phyloP scores from a whole-genome alignment of 768 basidiomycete genomes.

The Termitomyces sp. region DNA sequence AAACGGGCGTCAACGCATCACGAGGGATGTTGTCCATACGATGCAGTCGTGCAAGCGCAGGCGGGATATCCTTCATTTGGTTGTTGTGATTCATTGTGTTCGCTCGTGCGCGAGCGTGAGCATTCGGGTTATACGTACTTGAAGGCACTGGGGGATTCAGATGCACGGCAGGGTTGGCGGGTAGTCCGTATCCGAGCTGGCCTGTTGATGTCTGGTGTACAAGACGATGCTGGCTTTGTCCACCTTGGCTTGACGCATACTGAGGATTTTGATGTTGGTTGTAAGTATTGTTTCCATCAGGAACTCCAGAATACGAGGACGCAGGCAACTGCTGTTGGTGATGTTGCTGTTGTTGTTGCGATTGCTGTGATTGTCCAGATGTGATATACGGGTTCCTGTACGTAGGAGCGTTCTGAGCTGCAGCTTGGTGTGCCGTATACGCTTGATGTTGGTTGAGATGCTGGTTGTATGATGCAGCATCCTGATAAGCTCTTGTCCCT shows the following conservation, averaged over 20 bases:
- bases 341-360: slow-evolving; percentile 33
- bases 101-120: slow-evolving; percentile 70
- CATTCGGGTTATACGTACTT: slow-evolving; percentile 64
- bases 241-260: slow-evolving; percentile 33
- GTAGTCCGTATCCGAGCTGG: slow-evolving; percentile 31
- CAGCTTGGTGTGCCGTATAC: slow-evolving; percentile 82
- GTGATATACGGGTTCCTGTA: slow-evolving; percentile 83
- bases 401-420: slow-evolving; percentile 66
- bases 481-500: slow-evolving; percentile 81
- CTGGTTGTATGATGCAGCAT: slow-evolving; percentile 92
- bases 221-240: slow-evolving; percentile 35
- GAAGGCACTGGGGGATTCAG: slow-evolving; percentile 55
- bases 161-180: slow-evolving; percentile 30
- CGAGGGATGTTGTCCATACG: slow-evolving; percentile 89
- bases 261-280: slow-evolving; percentile 31
- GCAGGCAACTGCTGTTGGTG: slow-evolving; percentile 30
- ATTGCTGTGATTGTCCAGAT: slow-evolving; percentile 35
- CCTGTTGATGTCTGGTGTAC: slow-evolving; percentile 51
- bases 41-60: slow-evolving; percentile 84
- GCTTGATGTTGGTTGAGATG: slow-evolving; percentile 93
- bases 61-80: slow-evolving; percentile 88
- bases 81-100: slow-evolving; percentile 93
- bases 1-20: slow-evolving; percentile 86
- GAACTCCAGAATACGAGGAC: slow-evolving; percentile 26
- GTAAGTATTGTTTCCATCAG: slow-evolving; percentile 28